Evolutionary conservation across 768 basidiomycete genomes (phyloP).

Genomic region (Pisolithus orientalis): DNA sequence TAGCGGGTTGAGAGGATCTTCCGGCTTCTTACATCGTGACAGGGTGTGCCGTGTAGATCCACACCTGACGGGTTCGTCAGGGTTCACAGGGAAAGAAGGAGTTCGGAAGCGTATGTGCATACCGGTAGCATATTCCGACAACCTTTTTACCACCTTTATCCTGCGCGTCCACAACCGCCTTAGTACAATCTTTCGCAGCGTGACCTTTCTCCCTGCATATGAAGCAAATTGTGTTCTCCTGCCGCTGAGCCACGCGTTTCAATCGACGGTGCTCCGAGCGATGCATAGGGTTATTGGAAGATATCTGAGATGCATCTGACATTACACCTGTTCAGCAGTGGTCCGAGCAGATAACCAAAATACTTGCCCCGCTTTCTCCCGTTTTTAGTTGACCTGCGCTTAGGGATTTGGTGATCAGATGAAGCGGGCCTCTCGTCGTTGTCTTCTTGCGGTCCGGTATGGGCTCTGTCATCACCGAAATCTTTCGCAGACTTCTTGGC

Average conservation of each 20-base stretch:
- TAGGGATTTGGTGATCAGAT: conserved; percentile 9
- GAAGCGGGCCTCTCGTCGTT: conserved; percentile 9
- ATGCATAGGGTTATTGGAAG: conserved; percentile 14
- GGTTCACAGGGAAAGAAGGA: not conserved
- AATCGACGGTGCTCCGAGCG: conserved; percentile 57
- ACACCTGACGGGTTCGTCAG: conserved; percentile 45
- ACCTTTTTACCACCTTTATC: conserved; percentile 16
- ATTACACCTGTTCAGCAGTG: conserved; percentile 8
- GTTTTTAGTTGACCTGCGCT: conserved; percentile 21
- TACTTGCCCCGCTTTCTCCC: conserved; percentile 18
- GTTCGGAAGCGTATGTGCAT: conserved; percentile 13
- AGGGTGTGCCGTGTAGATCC: conserved; percentile 75
- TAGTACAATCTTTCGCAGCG: conserved; percentile 75
- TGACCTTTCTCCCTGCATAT: conserved; percentile 84
- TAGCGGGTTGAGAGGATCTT: conserved; percentile 57
- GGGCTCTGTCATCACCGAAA: conserved; percentile 3
- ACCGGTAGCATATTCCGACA: conserved; percentile 72
- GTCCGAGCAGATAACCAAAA: not conserved
- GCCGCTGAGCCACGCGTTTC: conserved; percentile 53
- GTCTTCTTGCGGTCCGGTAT: conserved; percentile 15
- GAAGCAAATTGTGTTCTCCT: conserved; percentile 67
- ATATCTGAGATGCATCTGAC: conserved; percentile 22
- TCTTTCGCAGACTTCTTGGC: conserved; percentile 35
- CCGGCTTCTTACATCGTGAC: conserved; percentile 65
- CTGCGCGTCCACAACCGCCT: conserved; percentile 18